Evolutionary conservation across 257 asterid species (phyloP).

Genomic region (Ajuga chamaepitys): DNA sequence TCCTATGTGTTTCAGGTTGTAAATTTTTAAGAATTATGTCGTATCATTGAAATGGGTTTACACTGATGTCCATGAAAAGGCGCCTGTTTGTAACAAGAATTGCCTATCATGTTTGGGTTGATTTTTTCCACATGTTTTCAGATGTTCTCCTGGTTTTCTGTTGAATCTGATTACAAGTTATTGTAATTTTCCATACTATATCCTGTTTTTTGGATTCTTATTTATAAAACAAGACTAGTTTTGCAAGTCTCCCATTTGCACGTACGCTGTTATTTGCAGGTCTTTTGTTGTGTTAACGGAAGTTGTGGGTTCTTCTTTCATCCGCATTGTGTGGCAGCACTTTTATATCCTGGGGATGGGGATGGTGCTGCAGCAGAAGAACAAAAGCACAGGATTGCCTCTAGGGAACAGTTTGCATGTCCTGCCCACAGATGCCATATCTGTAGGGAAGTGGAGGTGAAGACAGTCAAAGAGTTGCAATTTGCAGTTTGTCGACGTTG

Average conservation of each 20-base stretch:
- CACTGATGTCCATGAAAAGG: not conserved
- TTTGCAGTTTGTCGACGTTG: conserved; percentile 95
- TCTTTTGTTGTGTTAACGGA: conserved; percentile 75
- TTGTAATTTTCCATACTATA: not conserved
- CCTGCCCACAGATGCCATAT: conserved; percentile 66
- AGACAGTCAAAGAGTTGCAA: conserved; percentile 33
- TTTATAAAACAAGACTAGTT: not conserved
- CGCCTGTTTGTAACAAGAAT: not conserved
- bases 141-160: not conserved
- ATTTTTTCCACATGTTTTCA: not conserved
- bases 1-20: not conserved
- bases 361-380: conserved; percentile 42
- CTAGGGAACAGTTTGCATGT: conserved; percentile 72
- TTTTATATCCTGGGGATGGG: conserved; percentile 45
- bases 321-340: conserved; percentile 68
- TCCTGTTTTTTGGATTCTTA: not conserved
- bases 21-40: not conserved
- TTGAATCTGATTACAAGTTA: not conserved
- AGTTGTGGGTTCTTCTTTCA: conserved; percentile 88
- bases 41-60: not conserved
- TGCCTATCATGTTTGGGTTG: not conserved
- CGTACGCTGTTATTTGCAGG: conserved; percentile 37
- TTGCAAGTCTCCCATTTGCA: not conserved
- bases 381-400: conserved; percentile 38
- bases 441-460: conserved; percentile 64